Evolutionary conservation across 2,329 filamentous ascomycete genomes (phyloP).

Genomic region (Elsinoe australis): DNA sequence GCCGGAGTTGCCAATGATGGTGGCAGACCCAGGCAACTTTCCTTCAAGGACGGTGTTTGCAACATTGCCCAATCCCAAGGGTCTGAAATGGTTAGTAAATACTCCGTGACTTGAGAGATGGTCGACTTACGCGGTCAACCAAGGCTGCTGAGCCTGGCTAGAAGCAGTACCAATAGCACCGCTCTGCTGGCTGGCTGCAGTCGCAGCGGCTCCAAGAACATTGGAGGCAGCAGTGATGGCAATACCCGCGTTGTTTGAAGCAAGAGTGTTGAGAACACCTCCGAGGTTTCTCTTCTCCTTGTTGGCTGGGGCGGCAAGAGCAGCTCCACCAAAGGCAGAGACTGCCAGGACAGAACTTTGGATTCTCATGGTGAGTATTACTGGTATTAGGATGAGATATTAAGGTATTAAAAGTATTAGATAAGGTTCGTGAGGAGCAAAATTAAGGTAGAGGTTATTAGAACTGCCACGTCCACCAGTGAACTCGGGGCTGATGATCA

Average conservation of each 20-base stretch:
- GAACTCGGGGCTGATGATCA: slow-evolving; percentile 4
- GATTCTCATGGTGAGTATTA: slow-evolving; percentile 5
- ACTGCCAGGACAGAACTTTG: slow-evolving; percentile 7
- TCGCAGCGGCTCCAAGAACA: not conserved
- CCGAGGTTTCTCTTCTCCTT: slow-evolving; percentile 7
- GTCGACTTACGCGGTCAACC: slow-evolving; percentile 4
- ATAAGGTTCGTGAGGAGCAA: not conserved
- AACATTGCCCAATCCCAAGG: slow-evolving; percentile 1
- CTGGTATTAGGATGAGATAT: slow-evolving; percentile 1
- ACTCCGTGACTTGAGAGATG: not conserved
- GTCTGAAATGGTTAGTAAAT: not conserved
- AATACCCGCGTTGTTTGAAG: not conserved
- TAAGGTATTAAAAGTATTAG: not conserved
- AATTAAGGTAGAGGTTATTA: not conserved
- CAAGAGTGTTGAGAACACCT: slow-evolving; percentile 5
- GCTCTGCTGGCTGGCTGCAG: slow-evolving; percentile 4
- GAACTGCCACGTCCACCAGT: slow-evolving; percentile 11
- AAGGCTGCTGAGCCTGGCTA: slow-evolving; percentile 10
- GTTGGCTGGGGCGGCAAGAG: slow-evolving; percentile 3
- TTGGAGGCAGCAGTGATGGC: slow-evolving; percentile 1
- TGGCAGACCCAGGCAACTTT: not conserved
- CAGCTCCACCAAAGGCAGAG: slow-evolving; percentile 1
- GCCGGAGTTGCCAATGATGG: slow-evolving; percentile 1
- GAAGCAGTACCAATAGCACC: slow-evolving; percentile 1
- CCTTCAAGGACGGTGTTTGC: not conserved